A percentile compares a stretch with the other conserved stretches of the same genome.
These are phyloP conservation scores for Termitomyces eurrhizus DNA, from an alignment of 768 basidiomycete genomes.

Conservation along the genomic window DNA sequence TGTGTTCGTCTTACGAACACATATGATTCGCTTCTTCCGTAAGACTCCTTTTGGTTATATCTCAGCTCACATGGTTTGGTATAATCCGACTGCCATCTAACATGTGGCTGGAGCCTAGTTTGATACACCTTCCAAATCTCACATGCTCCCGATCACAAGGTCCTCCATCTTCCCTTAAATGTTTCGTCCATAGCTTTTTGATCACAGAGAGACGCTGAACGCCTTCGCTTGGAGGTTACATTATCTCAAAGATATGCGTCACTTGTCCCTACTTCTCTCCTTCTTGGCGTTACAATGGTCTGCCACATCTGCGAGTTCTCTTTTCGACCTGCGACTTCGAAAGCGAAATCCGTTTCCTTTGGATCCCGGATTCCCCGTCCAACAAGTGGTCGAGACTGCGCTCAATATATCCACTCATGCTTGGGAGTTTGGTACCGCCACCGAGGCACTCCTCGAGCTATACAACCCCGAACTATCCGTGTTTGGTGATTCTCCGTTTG, in stretches of 20 bases:
- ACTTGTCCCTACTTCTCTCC: not conserved
- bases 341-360: conserved; percentile 14
- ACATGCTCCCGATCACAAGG: not conserved
- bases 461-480: conserved; percentile 23
- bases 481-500: conserved; percentile 24
- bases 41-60: not conserved
- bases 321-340: too few relatives aligned
- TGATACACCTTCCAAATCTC: not conserved
- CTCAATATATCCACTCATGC: conserved; percentile 24
- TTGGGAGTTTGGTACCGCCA: conserved; percentile 29
- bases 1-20: not conserved
- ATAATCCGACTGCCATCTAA: not conserved
- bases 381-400: conserved; percentile 18
- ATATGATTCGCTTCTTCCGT: not conserved
- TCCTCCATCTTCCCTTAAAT: not conserved
- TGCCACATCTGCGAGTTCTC: not conserved
- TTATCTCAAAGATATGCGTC: not conserved
- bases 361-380: conserved; percentile 25
- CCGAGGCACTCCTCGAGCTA: conserved; percentile 26
- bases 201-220: not conserved
- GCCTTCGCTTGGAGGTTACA: not conserved
- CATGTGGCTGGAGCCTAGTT: not conserved
- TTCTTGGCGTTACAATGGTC: not conserved
- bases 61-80: not conserved
- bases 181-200: not conserved